Conservation (phyloP, 768 basidiomycete species). For the Russula ochroleuca region DNA sequence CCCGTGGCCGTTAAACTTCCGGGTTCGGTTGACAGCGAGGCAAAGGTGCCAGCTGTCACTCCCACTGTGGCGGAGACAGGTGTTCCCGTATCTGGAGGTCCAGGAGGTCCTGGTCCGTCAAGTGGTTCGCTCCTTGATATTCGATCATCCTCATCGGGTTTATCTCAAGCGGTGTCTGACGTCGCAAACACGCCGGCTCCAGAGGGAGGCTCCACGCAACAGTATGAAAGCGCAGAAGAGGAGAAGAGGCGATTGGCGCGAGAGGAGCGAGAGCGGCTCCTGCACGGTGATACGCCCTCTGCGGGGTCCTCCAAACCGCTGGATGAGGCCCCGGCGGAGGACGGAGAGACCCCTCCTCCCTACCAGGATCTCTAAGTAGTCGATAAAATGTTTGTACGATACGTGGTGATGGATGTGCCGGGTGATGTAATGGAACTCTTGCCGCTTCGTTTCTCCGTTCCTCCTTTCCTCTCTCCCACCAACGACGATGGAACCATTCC, state of each 20-base stretch:
- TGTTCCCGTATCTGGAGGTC: conserved; percentile 59
- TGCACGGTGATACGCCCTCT: conserved; percentile 29
- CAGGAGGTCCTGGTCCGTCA: conserved; percentile 58
- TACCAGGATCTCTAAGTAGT: conserved; percentile 40
- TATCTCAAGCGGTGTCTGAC: conserved; percentile 11
- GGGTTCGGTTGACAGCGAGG: conserved; percentile 32
- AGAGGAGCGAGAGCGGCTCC: conserved; percentile 50
- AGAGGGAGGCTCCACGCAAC: conserved; percentile 32
- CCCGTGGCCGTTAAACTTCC: conserved; percentile 32
- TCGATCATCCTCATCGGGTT: conserved; percentile 9
- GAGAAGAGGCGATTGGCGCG: conserved; percentile 59
- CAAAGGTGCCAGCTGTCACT: conserved; percentile 36
- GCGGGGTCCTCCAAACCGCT: conserved; percentile 19
- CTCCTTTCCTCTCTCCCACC: background rate
- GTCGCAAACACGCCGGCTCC: background rate
- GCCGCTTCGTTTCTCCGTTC: background rate
- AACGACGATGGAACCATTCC: conserved; percentile 58
- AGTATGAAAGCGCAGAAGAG: conserved; percentile 51
- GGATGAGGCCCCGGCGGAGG: conserved; percentile 27
- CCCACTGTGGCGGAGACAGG: conserved; percentile 77
- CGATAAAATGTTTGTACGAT: background rate
- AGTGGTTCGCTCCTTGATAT: conserved; percentile 59
- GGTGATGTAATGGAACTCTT: background rate
- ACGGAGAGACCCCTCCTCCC: conserved; percentile 40
- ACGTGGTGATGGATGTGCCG: background rate